phyloP scores from a whole-genome alignment of 2,329 filamentous ascomycete species.

The Fusarium xylarioides region DNA sequence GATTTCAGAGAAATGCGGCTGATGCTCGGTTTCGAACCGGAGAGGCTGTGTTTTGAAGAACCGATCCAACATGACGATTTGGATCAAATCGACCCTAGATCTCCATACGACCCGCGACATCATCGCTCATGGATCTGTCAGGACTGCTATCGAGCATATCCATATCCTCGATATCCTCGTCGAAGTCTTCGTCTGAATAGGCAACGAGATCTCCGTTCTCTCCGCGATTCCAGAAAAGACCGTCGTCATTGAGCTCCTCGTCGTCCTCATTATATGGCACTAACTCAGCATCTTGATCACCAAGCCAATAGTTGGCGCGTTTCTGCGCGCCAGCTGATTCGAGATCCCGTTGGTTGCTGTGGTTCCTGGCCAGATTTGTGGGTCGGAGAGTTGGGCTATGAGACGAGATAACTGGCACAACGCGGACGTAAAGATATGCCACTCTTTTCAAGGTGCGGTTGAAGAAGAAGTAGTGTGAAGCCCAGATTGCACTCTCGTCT shows the following conservation, averaged over 20 bases:
- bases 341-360: slow-evolving; percentile 40
- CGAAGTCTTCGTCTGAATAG: slow-evolving; percentile 62
- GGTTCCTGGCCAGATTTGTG: slow-evolving; percentile 42
- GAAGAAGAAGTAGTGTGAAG: slow-evolving; percentile 97
- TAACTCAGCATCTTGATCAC: slow-evolving; percentile 66
- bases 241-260: slow-evolving; percentile 60
- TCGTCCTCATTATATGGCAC: slow-evolving; percentile 57
- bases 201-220: slow-evolving; percentile 66
- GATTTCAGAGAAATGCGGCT: neutral
- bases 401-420: slow-evolving; percentile 78
- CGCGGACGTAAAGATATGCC: slow-evolving; percentile 90
- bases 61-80: neutral
- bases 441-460: slow-evolving; percentile 92
- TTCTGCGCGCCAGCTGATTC: slow-evolving; percentile 62
- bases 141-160: slow-evolving; percentile 53
- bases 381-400: slow-evolving; percentile 63
- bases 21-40: neutral
- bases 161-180: slow-evolving; percentile 57
- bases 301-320: slow-evolving; percentile 88
- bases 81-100: slow-evolving; percentile 53
- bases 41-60: slow-evolving; percentile 4
- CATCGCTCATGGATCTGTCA: slow-evolving; percentile 68
- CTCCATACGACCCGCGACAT: slow-evolving; percentile 70
- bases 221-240: slow-evolving; percentile 65
- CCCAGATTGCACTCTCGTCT: slow-evolving; percentile 94